Percentiles rank a stretch among this genome's conserved stretches.
Conservation (phyloP, 148 eudicot species). For the Selenicereus undatus region DNA sequence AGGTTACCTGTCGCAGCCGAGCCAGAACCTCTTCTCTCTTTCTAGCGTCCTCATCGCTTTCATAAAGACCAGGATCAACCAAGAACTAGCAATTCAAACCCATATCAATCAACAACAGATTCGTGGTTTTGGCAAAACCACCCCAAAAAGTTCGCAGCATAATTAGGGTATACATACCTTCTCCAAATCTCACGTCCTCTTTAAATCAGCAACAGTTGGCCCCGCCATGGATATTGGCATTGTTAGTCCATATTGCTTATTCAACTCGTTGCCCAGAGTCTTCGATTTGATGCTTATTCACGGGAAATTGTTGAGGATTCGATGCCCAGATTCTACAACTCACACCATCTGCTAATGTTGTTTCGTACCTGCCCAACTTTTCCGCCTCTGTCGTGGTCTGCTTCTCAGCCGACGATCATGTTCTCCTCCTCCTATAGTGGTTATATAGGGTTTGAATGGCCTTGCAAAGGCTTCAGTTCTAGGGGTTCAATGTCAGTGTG, state of each 20-base stretch:
- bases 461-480: too few relatives aligned
- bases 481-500: too few relatives aligned
- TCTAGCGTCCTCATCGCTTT: constrained; percentile 54
- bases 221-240: constrained; percentile 58
- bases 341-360: too few relatives aligned
- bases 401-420: too few relatives aligned
- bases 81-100: constrained; percentile 43
- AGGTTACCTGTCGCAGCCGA: constrained; percentile 58
- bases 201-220: constrained; percentile 48
- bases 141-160: background rate
- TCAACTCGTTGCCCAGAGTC: too few relatives aligned
- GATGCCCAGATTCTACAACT: too few relatives aligned
- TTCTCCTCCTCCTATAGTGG: too few relatives aligned
- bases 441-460: too few relatives aligned
- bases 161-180: constrained; percentile 35
- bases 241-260: constrained; percentile 53
- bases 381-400: too few relatives aligned
- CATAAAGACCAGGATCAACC: constrained; percentile 61
- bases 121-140: background rate
- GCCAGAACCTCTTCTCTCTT: constrained; percentile 66
- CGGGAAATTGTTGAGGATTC: too few relatives aligned
- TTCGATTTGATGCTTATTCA: too few relatives aligned
- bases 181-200: constrained; percentile 47
- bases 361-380: too few relatives aligned
- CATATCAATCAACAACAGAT: background rate